Base-by-base conservation (phyloP, 2,329 filamentous ascomycete species). In the Lasiodiplodia hormozganensis region DNA sequence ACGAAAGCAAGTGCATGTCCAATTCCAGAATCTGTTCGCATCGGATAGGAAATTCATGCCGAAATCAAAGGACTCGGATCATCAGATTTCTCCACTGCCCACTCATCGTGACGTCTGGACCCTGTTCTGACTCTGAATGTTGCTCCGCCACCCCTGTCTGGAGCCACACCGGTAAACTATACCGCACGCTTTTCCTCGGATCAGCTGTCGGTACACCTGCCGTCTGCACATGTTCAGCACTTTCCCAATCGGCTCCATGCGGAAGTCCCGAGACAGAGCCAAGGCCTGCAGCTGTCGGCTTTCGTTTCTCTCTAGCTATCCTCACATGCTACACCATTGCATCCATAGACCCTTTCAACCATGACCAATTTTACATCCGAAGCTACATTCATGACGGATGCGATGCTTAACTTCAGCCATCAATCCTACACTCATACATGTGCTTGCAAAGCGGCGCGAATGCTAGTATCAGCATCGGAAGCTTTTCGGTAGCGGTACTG, bases 61-160 rank as follows among this genome's bases (percentile, higher is more conserved):
- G 58, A 62, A 31, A 62, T 62, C 25, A 43, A 62, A 25, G 58
- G 40, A 36, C 40, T 43, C 3, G 2, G 58, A 62, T 62, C 58
- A 62, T 43, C 58, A 49, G 23, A 31, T 28, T 34, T 31, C 58
- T 23, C 58, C 58, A 62, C 58, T 34, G 36, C 31, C 58, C 31
- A 18, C 25, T 36, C 58, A 62, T 12, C 14, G 58, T 62, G 58
- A 62, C 58, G 58, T 62, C 58, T 62, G 40, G 58, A 62, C 47
- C 58, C 40, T n/a, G 18, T 49, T 47, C 58, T 49, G 58, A 62
- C 40, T 62, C 58, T 34, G 43, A 47, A 23, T 14, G 10, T 18
- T 7, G 38, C 43, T 23, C 43, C 36, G 40, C 10, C 40, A 16
- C 28, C 12, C 18, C 28, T n/a, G 38, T 43, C 12, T 4, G 23